Evolutionary conservation across 2,329 filamentous ascomycete genomes (phyloP).

Genomic region (Didymella arachidicola): DNA sequence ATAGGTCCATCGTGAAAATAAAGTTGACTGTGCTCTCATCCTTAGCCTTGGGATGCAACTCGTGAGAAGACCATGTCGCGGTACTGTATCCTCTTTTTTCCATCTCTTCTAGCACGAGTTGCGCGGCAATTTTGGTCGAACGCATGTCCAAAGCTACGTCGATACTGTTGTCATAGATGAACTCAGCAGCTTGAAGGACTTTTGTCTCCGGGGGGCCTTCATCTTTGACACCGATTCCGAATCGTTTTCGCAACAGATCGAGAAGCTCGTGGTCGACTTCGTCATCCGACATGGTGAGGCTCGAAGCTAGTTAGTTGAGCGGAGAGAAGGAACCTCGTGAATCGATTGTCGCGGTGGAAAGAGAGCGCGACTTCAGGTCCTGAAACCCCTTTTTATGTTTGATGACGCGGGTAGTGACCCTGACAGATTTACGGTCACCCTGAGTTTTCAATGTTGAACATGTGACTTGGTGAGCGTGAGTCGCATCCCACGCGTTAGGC

Average conservation of each 20-base stretch:
- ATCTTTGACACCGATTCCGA: conserved; percentile 66
- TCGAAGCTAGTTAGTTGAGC: background rate
- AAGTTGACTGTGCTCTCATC: conserved; percentile 85
- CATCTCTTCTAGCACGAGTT: conserved; percentile 82
- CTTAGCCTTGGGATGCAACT: conserved; percentile 84
- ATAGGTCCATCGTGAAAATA: conserved; percentile 94
- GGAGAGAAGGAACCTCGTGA: background rate
- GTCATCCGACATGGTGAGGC: conserved; percentile 80
- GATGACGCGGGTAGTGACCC: background rate
- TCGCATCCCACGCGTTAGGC: conserved; percentile 26
- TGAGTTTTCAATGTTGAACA: background rate
- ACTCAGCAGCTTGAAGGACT: conserved; percentile 82
- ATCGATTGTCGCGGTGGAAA: background rate
- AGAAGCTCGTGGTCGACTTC: conserved; percentile 89
- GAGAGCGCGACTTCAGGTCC: background rate
- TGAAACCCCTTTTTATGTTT: background rate
- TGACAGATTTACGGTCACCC: background rate
- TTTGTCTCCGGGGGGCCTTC: conserved; percentile 74
- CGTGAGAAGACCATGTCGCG: conserved; percentile 84
- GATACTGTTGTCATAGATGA: conserved; percentile 89
- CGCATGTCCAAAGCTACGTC: conserved; percentile 89
- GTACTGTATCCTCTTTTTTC: conserved; percentile 83
- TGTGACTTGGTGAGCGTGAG: conserved; percentile 19
- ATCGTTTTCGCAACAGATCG: conserved; percentile 81
- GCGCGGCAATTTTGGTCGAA: conserved; percentile 82